These are phyloP conservation scores for Mycena capillaripes DNA, from an alignment of 768 basidiomycete species.

Conservation along the genomic window DNA sequence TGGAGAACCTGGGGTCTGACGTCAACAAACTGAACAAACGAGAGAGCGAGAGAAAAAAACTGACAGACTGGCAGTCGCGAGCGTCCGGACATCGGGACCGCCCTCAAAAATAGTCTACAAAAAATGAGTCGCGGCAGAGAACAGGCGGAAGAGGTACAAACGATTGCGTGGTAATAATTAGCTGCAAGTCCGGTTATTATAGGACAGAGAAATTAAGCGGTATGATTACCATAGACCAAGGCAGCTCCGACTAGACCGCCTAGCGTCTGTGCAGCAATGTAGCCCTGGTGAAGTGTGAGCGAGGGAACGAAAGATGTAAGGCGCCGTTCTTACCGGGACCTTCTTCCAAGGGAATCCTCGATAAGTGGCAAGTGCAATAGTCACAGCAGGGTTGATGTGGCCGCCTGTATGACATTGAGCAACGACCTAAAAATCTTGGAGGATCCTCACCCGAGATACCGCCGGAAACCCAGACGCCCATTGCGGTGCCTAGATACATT, in stretches of 20 bases:
- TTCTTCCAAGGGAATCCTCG: constrained; percentile 87
- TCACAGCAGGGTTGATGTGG: constrained; percentile 84
- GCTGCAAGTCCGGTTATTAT: too few species aligned
- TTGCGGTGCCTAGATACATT: too few species aligned
- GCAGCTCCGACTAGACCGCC: constrained; percentile 75
- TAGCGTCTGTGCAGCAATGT: constrained; percentile 74
- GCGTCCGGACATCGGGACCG: constrained; percentile 64
- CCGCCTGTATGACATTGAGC: constrained; percentile 59
- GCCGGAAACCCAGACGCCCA: constrained; percentile 78
- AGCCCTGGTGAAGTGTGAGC: constrained; percentile 46
- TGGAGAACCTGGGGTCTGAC: constrained; percentile 57
- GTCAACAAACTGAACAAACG: neutral
- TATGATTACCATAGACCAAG: constrained; percentile 74
- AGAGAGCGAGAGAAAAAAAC: neutral
- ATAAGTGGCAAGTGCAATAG: constrained; percentile 75
- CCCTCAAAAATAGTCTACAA: constrained; percentile 66
- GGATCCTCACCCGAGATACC: constrained; percentile 64
- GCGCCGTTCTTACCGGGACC: constrained; percentile 65
- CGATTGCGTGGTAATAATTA: constrained; percentile 79
- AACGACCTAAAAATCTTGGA: neutral
- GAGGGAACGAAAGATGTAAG: neutral
- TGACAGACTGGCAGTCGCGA: constrained; percentile 63
- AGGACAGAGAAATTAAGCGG: too few species aligned
- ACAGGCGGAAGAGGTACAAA: neutral
- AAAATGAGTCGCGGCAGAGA: neutral